These are phyloP conservation scores for Earliella scabrosa DNA, from an alignment of 1,284 basidiomycete species.

Conservation along the genomic window DNA sequence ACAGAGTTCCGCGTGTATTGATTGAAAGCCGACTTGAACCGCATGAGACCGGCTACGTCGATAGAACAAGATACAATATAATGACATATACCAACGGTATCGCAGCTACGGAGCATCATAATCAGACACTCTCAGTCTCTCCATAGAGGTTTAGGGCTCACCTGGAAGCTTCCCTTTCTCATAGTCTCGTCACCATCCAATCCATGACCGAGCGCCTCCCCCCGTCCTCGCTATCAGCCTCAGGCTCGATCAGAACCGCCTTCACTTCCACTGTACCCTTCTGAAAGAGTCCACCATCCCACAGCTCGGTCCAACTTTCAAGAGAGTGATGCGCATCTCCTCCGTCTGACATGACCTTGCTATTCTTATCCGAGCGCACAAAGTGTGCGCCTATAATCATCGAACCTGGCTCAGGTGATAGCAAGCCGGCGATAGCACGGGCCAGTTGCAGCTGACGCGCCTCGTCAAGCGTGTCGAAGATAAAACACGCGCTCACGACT, in stretches of 20 bases:
- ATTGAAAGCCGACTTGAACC: no score
- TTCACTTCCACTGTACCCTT: slow-evolving; percentile 27
- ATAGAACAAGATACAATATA: no score
- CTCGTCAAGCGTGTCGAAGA: slow-evolving; percentile 53
- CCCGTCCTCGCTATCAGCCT: background rate
- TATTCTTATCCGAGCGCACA: slow-evolving; percentile 21
- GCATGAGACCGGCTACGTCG: no score
- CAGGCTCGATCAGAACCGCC: slow-evolving; percentile 22
- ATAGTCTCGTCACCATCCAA: background rate
- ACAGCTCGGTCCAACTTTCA: slow-evolving; percentile 45
- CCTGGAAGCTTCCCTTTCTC: background rate
- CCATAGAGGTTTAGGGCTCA: no score
- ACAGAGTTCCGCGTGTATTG: no score
- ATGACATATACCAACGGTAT: no score
- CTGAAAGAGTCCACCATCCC: slow-evolving; percentile 47
- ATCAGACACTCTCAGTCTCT: no score
- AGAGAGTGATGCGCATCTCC: slow-evolving; percentile 33
- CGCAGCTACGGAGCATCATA: no score
- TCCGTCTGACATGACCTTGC: background rate
- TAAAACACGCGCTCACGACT: slow-evolving; percentile 46
- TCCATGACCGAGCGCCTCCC: background rate
- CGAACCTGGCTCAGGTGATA: slow-evolving; percentile 38
- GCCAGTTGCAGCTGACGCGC: slow-evolving; percentile 44
- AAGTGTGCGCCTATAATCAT: slow-evolving; percentile 38
- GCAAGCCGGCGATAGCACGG: slow-evolving; percentile 40